phyloP scores from a whole-genome alignment of 2,329 filamentous ascomycete genomes.

The Pseudogymnoascus sp. region DNA sequence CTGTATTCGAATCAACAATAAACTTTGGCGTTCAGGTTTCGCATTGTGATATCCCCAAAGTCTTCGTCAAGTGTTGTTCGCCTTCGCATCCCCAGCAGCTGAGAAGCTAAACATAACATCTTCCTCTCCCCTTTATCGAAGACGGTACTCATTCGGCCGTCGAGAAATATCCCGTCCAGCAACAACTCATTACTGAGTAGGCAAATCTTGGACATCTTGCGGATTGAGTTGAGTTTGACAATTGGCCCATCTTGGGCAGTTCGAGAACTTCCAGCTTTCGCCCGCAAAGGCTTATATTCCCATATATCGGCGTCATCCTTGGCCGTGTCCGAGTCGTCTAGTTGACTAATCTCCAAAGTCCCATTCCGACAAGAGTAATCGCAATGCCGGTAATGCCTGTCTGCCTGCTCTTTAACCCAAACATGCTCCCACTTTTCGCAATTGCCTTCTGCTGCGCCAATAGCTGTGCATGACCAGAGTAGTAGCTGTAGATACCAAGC shows the following conservation, averaged over 20 bases:
- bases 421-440: constrained; percentile 59
- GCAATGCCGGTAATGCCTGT: constrained; percentile 63
- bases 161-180: too few relatives aligned
- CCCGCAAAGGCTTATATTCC: background rate
- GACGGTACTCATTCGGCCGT: background rate
- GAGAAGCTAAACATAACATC: background rate
- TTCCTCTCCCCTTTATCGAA: background rate
- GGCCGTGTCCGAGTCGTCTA: background rate
- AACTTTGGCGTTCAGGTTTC: background rate
- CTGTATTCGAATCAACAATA: background rate
- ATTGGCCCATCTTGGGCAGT: background rate
- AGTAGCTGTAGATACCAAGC: constrained; percentile 70
- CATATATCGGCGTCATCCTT: background rate
- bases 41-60: background rate
- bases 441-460: constrained; percentile 59
- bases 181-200: background rate
- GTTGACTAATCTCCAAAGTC: constrained; percentile 46
- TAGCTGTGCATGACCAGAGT: constrained; percentile 66
- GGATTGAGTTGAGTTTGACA: background rate
- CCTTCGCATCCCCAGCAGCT: background rate
- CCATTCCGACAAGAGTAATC: constrained; percentile 59
- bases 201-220: background rate
- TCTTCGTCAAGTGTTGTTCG: background rate
- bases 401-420: constrained; percentile 65
- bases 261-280: background rate